Evolutionary conservation across 2,329 filamentous ascomycete genomes (phyloP).

Genomic region (Fusarium keratoplasticum): DNA sequence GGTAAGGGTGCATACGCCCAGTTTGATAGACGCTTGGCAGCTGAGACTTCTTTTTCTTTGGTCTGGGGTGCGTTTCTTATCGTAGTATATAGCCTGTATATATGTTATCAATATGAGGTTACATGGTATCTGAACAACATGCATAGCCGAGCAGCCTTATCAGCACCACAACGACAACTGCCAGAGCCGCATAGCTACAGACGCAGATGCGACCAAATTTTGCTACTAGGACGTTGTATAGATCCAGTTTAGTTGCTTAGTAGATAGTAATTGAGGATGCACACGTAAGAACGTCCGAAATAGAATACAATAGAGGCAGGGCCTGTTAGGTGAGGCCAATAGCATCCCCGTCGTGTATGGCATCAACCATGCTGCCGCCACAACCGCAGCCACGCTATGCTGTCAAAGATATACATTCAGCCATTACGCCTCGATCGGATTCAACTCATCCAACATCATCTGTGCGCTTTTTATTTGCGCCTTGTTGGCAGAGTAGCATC

Average conservation of each 20-base stretch:
- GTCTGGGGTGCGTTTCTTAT: background rate
- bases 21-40: background rate
- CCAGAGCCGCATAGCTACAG: background rate
- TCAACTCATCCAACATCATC: background rate
- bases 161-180: background rate
- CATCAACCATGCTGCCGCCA: background rate
- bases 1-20: background rate
- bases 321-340: background rate
- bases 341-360: background rate
- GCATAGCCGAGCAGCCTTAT: background rate
- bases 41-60: background rate
- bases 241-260: rapidly evolving
- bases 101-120: background rate
- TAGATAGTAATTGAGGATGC: background rate
- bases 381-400: background rate
- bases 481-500: background rate
- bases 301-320: background rate
- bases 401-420: background rate
- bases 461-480: background rate
- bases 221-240: background rate
- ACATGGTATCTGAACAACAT: background rate
- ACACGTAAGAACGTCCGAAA: background rate
- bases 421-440: background rate
- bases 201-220: background rate
- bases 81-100: background rate